Base-by-base conservation (phyloP, 352 stramenopile genomes). In the Pythium biforme region DNA sequence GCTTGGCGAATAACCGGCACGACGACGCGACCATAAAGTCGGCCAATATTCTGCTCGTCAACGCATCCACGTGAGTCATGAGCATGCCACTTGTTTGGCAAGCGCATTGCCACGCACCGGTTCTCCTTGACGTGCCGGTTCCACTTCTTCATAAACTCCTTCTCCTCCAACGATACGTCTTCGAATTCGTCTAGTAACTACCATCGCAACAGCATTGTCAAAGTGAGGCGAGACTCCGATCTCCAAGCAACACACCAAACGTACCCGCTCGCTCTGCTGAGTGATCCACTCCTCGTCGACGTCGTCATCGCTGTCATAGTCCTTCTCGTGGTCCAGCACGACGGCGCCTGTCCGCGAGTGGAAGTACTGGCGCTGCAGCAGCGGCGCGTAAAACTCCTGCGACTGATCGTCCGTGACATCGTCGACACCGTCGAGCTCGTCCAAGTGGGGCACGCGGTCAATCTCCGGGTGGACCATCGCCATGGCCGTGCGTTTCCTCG, bases 101-200 rank as follows among this genome's bases (percentile, higher is more conserved):
- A 7, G 4, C 17, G 15, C 37, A 19, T 0, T 43, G 37, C 9
- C 9, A 72, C 63, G 41, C 57, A 92, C 83, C 75, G 83, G 59
- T 88, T 82, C 49, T 89, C 75, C 60, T 91, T 90, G 22, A 90
- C 76, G 53, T 93, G 84, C 47, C 85, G 85, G 67, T 95, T 95
- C 87, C 87, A 95, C 66, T 89, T 90, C 72, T 95, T 95, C 87
- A 95, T 95, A 56, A 95, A 92, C 53, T 92, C 83, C 53, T 94
- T 94, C 54, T 94, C 86, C 63, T 94, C 86, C 29, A 93, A 62
- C 27, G 87, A 79, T 1, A 96, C 87, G 46, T 96, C 87, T 61
- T 96, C 85, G 53, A 94, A 96, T 57, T 96, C 87, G 55, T 96
- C 83, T 25, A 96, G 56, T 60, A 96, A 77, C 80, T 89, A 17